A percentile compares a stretch with the other conserved stretches of the same genome.
Evolutionary conservation across 768 basidiomycete genomes (phyloP).

Genomic region (Amylocystis lapponica): DNA sequence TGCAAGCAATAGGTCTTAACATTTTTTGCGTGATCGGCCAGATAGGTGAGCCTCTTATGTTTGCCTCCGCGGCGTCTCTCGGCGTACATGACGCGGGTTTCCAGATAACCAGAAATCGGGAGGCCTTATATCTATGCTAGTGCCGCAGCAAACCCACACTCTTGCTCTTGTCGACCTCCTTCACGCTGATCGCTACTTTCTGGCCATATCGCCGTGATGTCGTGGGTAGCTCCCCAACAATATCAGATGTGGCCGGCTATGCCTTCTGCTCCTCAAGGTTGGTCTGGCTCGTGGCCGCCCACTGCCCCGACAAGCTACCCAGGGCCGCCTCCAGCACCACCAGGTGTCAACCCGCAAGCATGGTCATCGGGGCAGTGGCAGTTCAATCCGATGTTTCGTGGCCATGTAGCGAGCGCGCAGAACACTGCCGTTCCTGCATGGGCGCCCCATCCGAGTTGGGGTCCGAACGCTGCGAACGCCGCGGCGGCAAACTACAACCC

Average conservation of each 20-base stretch:
- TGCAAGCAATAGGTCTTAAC: neutral
- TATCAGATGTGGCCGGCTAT: constrained; percentile 6
- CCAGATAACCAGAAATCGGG: neutral
- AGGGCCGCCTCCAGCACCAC: constrained; percentile 51
- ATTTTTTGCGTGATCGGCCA: constrained; percentile 1
- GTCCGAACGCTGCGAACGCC: constrained; percentile 18
- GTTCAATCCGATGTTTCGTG: constrained; percentile 22
- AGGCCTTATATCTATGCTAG: constrained; percentile 18
- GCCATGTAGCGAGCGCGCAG: constrained; percentile 6
- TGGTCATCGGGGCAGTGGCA: constrained; percentile 43
- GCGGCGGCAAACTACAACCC: constrained; percentile 41
- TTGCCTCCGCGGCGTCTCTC: neutral
- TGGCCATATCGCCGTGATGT: constrained; percentile 4
- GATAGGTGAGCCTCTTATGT: neutral
- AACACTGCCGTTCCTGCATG: constrained; percentile 11
- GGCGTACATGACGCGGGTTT: neutral
- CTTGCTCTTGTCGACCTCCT: constrained; percentile 3
- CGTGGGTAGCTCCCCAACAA: constrained; percentile 11
- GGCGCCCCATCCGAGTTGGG: constrained; percentile 25
- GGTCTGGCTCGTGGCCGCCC: constrained; percentile 34
- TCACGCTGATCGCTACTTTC: constrained; percentile 5
- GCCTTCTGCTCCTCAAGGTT: constrained; percentile 18
- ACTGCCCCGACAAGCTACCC: constrained; percentile 31
- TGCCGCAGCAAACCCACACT: constrained; percentile 7
- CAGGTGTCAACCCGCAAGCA: constrained; percentile 37